Base-by-base conservation (phyloP, 1,284 basidiomycete genomes). In the Phellopilus nigrolimitatus region DNA sequence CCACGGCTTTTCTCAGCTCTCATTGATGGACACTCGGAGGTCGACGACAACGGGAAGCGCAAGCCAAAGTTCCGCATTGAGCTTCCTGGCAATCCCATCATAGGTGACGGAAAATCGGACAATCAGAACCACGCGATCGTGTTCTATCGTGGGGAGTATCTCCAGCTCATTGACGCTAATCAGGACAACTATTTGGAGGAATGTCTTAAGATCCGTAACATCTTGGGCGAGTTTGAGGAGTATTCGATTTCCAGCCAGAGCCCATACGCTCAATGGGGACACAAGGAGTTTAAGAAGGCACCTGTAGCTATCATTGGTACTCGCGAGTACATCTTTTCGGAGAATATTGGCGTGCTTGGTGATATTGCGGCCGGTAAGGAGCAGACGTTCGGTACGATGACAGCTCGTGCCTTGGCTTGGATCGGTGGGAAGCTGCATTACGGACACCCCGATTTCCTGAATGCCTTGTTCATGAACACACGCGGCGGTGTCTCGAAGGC, bases 141-240 rank as follows among this genome's bases (percentile, higher is more conserved):
- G 67, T 99, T 99, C 78, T 95, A 98, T 72, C 93, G 97, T 54
- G 95, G 95, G 60, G 97, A 99, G 71, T 99, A 95, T 70, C 76
- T 99, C 39, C 95, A 99, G 72, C 88, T 98, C 59, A 98, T 99
- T 71, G 97, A 99, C 65, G 97, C 97, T 62, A 99, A 99, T 70
- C 95, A 99, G 74, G 97, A 99, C 77, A 99, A 99, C 73, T 99
- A 99, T 65, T 77, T 99, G 60, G 97, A 99, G 69, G 97, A 99
- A 69, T 99, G 97, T 70, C 73, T 99, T 64, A 99, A 99, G 80
- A 98, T 99, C 62, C 85, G 97, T 49, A 98, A 95, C 66, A 83
- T 99, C 47, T 80, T 99, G 31, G 95, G 91, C 60, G 97, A 98
- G 71, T 99, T 99, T 62, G 97, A 99, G 69, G 89, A 97, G 64